Percentiles rank a stretch among this genome's conserved stretches.
Evolutionary conservation across 2,329 filamentous ascomycete species (phyloP).

Genomic region (Sporothrix protearum): DNA sequence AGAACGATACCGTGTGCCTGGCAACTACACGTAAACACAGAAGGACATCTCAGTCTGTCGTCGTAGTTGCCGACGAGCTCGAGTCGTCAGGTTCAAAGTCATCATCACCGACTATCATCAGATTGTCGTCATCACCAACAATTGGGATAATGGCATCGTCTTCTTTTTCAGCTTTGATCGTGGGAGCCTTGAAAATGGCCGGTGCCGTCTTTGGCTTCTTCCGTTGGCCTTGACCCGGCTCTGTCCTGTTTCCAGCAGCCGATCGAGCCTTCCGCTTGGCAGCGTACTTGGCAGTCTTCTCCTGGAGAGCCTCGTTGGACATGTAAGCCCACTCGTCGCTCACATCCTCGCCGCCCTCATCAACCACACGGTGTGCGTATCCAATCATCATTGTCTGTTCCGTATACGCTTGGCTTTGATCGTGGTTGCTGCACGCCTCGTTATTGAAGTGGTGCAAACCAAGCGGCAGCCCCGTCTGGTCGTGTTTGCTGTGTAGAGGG

Average conservation of each 20-base stretch:
- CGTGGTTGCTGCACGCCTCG: not conserved
- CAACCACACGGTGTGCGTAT: conserved; percentile 21
- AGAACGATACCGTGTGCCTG: no score
- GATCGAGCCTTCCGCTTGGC: not conserved
- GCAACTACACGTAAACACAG: not conserved
- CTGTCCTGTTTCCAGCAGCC: not conserved
- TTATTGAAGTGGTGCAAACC: conserved; percentile 20
- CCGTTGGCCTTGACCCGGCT: not conserved
- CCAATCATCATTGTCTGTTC: conserved; percentile 19
- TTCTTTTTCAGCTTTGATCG: not conserved
- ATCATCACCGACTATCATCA: not conserved
- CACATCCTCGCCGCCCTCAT: conserved; percentile 14
- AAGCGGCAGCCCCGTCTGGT: not conserved
- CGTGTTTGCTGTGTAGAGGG: not conserved
- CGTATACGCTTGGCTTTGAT: conserved; percentile 3
- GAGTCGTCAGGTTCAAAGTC: not conserved
- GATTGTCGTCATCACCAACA: not conserved
- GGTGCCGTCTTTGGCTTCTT: not conserved
- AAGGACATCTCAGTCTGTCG: not conserved
- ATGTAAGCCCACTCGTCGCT: conserved; percentile 15
- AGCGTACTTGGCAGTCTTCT: not conserved
- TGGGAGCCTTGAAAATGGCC: no score
- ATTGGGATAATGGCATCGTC: not conserved
- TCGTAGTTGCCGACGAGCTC: not conserved
- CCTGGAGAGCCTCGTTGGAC: conserved; percentile 21